Evolutionary conservation across 257 asterid species (phyloP).

Genomic region (Solanum pennellii): DNA sequence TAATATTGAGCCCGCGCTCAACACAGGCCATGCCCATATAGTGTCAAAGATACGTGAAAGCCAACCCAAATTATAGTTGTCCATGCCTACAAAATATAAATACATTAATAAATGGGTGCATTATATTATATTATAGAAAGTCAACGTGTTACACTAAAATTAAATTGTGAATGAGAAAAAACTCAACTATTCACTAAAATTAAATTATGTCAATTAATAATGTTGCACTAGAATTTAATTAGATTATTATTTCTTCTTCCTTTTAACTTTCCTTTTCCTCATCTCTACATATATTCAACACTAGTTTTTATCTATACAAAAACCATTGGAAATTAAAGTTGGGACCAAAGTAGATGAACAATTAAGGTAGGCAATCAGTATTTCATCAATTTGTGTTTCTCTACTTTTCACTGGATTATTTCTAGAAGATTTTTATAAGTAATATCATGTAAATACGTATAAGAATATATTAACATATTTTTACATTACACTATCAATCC

Average conservation of each 20-base stretch:
- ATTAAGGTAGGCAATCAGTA: too few species aligned
- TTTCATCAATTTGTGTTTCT: too few species aligned
- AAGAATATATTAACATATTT: too few species aligned
- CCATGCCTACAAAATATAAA: background rate
- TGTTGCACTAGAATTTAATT: background rate
- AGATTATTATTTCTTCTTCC: background rate
- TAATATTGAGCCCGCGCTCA: too few species aligned
- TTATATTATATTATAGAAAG: background rate
- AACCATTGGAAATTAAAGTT: too few species aligned
- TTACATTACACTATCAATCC: too few species aligned
- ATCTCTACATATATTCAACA: background rate
- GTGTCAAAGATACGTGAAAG: background rate
- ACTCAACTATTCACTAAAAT: background rate
- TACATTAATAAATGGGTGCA: background rate
- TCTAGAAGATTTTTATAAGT: too few species aligned
- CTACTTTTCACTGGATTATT: too few species aligned
- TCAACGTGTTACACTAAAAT: background rate
- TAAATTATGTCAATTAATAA: background rate
- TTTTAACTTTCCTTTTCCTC: background rate
- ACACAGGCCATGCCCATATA: too few species aligned
- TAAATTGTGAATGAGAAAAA: background rate
- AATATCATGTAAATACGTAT: too few species aligned
- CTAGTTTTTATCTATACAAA: background rate
- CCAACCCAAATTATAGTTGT: background rate
- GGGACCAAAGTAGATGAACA: too few species aligned